phyloP scores from a whole-genome alignment of 371 early-diverging fungal genomes.

The Saksenaea oblongispora region DNA sequence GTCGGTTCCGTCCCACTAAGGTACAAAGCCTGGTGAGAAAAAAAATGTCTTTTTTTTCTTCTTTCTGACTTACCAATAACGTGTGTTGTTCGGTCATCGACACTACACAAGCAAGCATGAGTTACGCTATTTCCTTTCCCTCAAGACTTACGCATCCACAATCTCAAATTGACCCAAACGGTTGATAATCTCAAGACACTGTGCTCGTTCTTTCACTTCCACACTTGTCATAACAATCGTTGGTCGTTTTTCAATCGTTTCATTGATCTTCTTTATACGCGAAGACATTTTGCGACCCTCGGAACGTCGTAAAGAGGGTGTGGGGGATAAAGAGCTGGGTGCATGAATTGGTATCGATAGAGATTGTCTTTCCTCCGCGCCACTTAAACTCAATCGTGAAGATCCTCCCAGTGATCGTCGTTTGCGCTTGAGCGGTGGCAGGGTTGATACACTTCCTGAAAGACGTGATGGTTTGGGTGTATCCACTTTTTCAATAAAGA shows the following conservation, averaged over 20 bases:
- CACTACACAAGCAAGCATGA: slow-evolving; percentile 1
- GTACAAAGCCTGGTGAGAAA: not conserved
- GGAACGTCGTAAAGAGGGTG: not conserved
- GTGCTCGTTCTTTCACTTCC: slow-evolving; percentile 10
- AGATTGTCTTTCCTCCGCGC: not conserved
- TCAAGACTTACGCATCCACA: slow-evolving; percentile 26
- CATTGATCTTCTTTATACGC: not conserved
- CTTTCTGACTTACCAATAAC: slow-evolving; percentile 14
- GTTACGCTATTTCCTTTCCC: not conserved
- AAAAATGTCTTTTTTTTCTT: not conserved
- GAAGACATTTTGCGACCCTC: not conserved
- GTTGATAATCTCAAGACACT: slow-evolving; percentile 15
- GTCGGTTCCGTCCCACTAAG: slow-evolving; percentile 15
- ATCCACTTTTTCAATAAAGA: slow-evolving; percentile 30
- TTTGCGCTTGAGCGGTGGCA: slow-evolving; percentile 10
- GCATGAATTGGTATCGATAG: not conserved
- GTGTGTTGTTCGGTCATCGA: slow-evolving; percentile 19
- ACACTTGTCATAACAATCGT: slow-evolving; percentile 32
- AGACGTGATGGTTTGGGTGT: slow-evolving; percentile 10
- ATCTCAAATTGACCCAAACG: slow-evolving; percentile 20
- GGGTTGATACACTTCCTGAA: not conserved
- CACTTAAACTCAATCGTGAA: not conserved
- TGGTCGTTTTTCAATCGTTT: not conserved
- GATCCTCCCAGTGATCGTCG: slow-evolving; percentile 15
- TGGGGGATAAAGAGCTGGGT: not conserved